Conservation (phyloP, 371 early-diverging fungal species). For the Ordospora colligata region DNA sequence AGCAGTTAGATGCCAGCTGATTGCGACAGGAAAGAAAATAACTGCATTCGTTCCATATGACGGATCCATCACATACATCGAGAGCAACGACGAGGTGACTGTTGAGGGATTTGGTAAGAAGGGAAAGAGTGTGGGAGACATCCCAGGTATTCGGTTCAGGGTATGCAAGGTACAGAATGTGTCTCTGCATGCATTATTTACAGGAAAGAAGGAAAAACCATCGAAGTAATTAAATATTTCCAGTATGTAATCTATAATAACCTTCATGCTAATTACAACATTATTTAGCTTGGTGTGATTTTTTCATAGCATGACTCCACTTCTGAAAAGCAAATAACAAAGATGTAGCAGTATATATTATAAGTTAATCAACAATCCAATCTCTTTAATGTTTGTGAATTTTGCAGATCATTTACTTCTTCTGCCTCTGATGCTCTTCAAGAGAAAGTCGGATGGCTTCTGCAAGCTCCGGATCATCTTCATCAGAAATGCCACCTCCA, state of each 20-base stretch:
- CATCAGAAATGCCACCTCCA: background rate
- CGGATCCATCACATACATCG: constrained; percentile 94
- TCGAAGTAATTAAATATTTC: constrained; percentile 66
- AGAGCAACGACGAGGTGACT: constrained; percentile 70
- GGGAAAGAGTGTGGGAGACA: constrained; percentile 89
- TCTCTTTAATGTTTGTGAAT: background rate
- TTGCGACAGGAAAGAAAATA: constrained; percentile 99
- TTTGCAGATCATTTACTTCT: background rate
- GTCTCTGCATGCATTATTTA: constrained; percentile 90
- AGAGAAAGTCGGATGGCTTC: constrained; percentile 47
- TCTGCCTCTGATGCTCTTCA: constrained; percentile 21
- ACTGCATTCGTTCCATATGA: constrained; percentile 99
- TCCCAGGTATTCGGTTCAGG: constrained; percentile 99
- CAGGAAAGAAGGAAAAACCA: constrained; percentile 99
- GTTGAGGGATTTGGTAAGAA: constrained; percentile 63
- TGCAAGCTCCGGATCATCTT: constrained; percentile 52
- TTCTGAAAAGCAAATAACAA: no score
- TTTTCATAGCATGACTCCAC: no score
- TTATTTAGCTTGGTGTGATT: no score
- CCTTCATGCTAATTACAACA: no score
- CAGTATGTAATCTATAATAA: no score
- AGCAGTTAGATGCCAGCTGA: constrained; percentile 98
- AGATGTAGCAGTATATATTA: no score
- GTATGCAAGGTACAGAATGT: constrained; percentile 99
- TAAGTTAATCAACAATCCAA: background rate